Conservation (phyloP, 2,329 filamentous ascomycete species). For the Fusarium caatingaense region DNA sequence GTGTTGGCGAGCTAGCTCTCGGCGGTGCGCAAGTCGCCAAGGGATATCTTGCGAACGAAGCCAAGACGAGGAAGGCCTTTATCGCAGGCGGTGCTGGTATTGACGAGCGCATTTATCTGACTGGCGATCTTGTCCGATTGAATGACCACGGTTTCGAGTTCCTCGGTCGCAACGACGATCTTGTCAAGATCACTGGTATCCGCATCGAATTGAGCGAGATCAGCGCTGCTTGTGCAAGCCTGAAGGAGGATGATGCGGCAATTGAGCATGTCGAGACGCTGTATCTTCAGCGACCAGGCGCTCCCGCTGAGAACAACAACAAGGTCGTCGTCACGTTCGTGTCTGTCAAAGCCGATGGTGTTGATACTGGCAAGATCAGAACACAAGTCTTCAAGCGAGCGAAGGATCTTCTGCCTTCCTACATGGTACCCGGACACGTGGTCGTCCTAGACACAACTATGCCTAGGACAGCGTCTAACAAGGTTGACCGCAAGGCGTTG, state of each 20-base stretch:
- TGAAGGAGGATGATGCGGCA: conserved; percentile 11
- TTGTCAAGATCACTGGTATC: conserved; percentile 28
- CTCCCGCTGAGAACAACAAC: neutral
- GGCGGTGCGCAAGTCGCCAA: conserved; percentile 26
- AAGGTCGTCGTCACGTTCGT: conserved; percentile 29
- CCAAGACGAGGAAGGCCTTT: conserved; percentile 24
- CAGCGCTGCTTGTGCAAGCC: conserved; percentile 24
- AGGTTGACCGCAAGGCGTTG: conserved; percentile 26
- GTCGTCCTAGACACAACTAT: conserved; percentile 29
- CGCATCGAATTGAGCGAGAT: conserved; percentile 31
- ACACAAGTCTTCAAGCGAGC: conserved; percentile 18
- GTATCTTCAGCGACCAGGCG: conserved; percentile 1
- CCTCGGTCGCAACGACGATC: conserved; percentile 23
- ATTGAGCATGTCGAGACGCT: conserved; percentile 28
- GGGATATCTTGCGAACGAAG: conserved; percentile 23
- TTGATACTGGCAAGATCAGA: conserved; percentile 7
- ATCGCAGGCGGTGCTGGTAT: conserved; percentile 21
- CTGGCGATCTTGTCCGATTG: conserved; percentile 26
- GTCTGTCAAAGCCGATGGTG: conserved; percentile 7
- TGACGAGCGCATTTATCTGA: conserved; percentile 23
- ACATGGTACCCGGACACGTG: conserved; percentile 29
- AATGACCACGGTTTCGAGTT: conserved; percentile 32
- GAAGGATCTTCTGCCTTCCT: conserved; percentile 11
- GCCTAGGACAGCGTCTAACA: conserved; percentile 26
- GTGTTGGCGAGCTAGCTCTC: conserved; percentile 22